Evolutionary conservation across 208 protist genomes (phyloP), one percentile per base, ranked within the genome.

Genomic region (Leishmania major): DNA sequence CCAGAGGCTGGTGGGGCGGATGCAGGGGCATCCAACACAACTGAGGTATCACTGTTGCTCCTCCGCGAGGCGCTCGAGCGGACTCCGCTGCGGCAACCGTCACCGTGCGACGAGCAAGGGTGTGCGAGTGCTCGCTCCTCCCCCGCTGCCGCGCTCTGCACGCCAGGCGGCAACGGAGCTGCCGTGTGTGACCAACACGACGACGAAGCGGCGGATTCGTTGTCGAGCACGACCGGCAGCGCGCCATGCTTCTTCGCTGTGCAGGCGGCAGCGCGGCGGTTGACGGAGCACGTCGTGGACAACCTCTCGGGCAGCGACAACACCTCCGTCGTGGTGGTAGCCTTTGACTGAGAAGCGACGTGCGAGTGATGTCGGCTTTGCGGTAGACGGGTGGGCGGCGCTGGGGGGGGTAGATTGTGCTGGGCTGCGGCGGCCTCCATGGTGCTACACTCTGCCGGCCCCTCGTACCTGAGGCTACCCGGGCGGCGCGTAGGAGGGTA

Each of bases 251-350:
- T 69, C 15, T 81, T 62, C 31, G 69, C 73, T 45, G 79, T 88
- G 83, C 79, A 82, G 78, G 19, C 75, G 31, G 82, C 83, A 3
- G 81, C 86, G 37, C 75, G 75, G 13, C 79, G 51, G 7, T 85
- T 94, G 53, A 85, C 86, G 8, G 80, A 91, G 69, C 80, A 92
- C 64, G 91, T 87, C 6, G 72, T 94, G 60, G 73, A 90, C 73
- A 67, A 73, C 5, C 75, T 86, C 28, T 77, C 72, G 8, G 85
- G 89, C 77, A 84, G 55, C 22, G 91, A 94, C 74, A 94, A 94
- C 84, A 90, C 91, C 17, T 88, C 91, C 8, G 79, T 88, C 2
- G 73, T 94, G 15, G 60, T 92, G 17, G 80, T 94, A 15, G 60
- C 87, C 0, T 94, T 94, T 70, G 73, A 47, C 74, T 87, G 73